Evolutionary conservation across 2,329 filamentous ascomycete genomes (phyloP).

Genomic region (Huntiella omanensis): DNA sequence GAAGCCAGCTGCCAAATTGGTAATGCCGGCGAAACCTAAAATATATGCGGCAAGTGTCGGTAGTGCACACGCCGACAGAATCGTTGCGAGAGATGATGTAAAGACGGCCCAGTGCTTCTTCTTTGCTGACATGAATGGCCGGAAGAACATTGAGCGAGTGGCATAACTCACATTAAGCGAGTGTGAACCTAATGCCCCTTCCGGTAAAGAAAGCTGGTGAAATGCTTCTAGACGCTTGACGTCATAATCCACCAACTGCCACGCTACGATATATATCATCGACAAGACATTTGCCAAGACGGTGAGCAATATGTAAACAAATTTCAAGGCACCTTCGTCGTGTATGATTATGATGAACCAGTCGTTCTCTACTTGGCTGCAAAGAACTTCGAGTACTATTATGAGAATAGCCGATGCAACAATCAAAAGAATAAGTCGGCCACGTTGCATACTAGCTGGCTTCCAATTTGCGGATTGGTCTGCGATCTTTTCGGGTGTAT

Average conservation of each 20-base stretch:
- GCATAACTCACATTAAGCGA: constrained; percentile 60
- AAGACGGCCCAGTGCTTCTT: constrained; percentile 50
- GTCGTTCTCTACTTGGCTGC: constrained; percentile 20
- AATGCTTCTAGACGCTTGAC: constrained; percentile 48
- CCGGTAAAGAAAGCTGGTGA: constrained; percentile 42
- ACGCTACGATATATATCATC: constrained; percentile 43
- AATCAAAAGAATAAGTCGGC: constrained; percentile 36
- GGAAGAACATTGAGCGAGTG: constrained; percentile 45
- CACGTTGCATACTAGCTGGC: constrained; percentile 44
- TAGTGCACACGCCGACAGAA: constrained; percentile 48
- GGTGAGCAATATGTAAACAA: constrained; percentile 41
- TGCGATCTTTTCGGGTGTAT: no score
- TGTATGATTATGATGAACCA: constrained; percentile 31
- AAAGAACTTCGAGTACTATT: constrained; percentile 34
- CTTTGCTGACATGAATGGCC: constrained; percentile 42
- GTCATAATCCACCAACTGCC: constrained; percentile 48
- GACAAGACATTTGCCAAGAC: constrained; percentile 43
- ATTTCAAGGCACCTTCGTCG: constrained; percentile 30
- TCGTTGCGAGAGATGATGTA: constrained; percentile 43
- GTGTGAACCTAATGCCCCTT: constrained; percentile 41
- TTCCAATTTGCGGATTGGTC: constrained; percentile 37
- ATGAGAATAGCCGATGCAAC: constrained; percentile 33
- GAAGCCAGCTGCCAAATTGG: constrained; percentile 29
- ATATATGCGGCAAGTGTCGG: constrained; percentile 46
- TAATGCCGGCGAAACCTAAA: background rate